Evolutionary conservation across 192 early-diverging fungal genomes (phyloP), one percentile per base, ranked within the genome.

Genomic region (Linnemannia hyalina): DNA sequence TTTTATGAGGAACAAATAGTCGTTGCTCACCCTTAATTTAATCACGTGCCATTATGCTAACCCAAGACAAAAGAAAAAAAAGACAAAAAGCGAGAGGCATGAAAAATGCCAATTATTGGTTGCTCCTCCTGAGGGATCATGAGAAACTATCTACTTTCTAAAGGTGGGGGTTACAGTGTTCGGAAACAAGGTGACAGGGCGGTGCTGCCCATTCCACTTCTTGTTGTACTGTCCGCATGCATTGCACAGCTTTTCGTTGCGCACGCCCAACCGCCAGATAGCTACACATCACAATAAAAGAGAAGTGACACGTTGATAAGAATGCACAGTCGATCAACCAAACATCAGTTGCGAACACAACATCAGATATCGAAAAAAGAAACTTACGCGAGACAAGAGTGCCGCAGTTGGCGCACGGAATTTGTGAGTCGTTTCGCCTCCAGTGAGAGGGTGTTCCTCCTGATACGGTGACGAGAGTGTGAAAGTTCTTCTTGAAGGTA

Each of bases 171-270:
- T 70, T n/a, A 70, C 70, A 32, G 76, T 80, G 57, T 80, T 85
- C n/a, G 83, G 75, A 46, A 80, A 76, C 10, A 85, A 75, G 36
- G 82, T 73, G 46, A 79, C 76, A 2, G 82, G 77, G 9, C 82
- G 76, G 26, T 75, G 82, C 72, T 78, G 75, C 1, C 83, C 83
- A n/a, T 85, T 85, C 78, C 74, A 85, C 47, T 85, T 85, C 35
- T 85, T 85, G 75, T 85, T 85, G 68, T 80, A 77, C 38, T 85
- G 83, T 29, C 83, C 83, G 44, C 83, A 85, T 18, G 78, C 74
- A 74, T 85, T 85, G 63, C 83, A 85, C 36, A 85, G 32, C 40
- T 85, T 85, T 68, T 85, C 83, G 42, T 85, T 85, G 22, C 74
- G 74, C 5, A 55, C 78, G 18, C 83, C 83, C 40, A 80, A 60